Evolutionary conservation across 306 rosid genomes (phyloP).

Genomic region (Ormosia semicastrata): DNA sequence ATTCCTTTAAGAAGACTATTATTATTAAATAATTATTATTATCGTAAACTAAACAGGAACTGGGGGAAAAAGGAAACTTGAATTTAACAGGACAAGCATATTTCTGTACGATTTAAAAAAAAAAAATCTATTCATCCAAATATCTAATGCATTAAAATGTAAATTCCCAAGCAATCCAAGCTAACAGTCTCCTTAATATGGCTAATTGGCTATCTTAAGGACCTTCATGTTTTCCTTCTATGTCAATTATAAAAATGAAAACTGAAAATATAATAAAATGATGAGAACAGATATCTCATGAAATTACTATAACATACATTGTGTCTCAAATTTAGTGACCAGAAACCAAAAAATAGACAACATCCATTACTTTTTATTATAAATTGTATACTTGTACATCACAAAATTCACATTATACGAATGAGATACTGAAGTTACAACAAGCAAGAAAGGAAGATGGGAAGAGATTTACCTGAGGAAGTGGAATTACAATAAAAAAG

Average conservation of each 20-base stretch:
- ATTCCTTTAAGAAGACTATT: neutral
- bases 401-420: neutral
- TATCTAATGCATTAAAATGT: neutral
- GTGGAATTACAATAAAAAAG: constrained; percentile 68
- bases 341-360: no score
- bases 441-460: neutral
- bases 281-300: no score
- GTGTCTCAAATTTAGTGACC: neutral
- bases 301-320: neutral
- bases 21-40: neutral
- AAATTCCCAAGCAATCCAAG: neutral
- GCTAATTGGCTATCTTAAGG: neutral
- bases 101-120: neutral
- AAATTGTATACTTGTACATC: neutral
- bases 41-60: neutral
- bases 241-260: neutral
- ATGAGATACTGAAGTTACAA: neutral
- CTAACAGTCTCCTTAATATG: neutral
- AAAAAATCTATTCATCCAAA: neutral
- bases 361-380: neutral
- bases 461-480: constrained; percentile 69
- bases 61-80: neutral
- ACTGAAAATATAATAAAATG: neutral
- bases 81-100: neutral
- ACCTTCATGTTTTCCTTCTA: neutral